Evolutionary conservation across 164 flowering plant genomes (phyloP).

Genomic region (Nelumbo lutea): DNA sequence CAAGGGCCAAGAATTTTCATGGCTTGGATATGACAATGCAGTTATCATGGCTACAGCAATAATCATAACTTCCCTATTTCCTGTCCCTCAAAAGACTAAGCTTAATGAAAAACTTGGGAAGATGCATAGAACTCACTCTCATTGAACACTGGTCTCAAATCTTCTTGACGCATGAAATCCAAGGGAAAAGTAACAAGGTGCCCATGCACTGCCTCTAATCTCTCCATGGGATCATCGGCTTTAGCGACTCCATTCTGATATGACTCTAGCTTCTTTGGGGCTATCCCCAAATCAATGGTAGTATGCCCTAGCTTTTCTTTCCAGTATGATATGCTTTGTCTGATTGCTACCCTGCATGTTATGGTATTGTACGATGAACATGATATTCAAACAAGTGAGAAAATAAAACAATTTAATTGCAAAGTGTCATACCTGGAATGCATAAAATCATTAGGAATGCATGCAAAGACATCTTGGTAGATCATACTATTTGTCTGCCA

Average conservation of each 20-base stretch:
- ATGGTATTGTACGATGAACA: neutral
- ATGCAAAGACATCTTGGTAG: conserved; percentile 90
- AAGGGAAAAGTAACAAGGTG: conserved; percentile 89
- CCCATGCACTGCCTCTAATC: conserved; percentile 65
- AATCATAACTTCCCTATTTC: too few species aligned
- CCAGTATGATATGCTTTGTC: conserved; percentile 68
- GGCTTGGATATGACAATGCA: neutral
- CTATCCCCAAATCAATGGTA: conserved; percentile 91
- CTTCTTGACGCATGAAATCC: conserved; percentile 88
- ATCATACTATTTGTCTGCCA: conserved; percentile 75
- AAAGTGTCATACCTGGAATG: conserved; percentile 60
- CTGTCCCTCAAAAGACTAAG: neutral
- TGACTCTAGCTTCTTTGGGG: conserved; percentile 63
- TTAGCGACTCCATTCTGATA: conserved; percentile 59
- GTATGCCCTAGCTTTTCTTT: conserved; percentile 81
- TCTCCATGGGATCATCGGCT: conserved; percentile 60
- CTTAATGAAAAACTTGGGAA: conserved; percentile 80
- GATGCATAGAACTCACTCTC: conserved; percentile 93
- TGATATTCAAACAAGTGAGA: neutral
- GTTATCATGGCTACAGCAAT: too few species aligned
- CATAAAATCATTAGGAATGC: conserved; percentile 86
- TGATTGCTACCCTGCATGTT: conserved; percentile 53
- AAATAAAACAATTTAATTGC: neutral
- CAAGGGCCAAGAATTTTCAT: too few species aligned
- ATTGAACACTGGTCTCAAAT: conserved; percentile 89